These are phyloP conservation scores for Phtheirospermum japonicum DNA, from an alignment of 257 asterid genomes.

Conservation along the genomic window DNA sequence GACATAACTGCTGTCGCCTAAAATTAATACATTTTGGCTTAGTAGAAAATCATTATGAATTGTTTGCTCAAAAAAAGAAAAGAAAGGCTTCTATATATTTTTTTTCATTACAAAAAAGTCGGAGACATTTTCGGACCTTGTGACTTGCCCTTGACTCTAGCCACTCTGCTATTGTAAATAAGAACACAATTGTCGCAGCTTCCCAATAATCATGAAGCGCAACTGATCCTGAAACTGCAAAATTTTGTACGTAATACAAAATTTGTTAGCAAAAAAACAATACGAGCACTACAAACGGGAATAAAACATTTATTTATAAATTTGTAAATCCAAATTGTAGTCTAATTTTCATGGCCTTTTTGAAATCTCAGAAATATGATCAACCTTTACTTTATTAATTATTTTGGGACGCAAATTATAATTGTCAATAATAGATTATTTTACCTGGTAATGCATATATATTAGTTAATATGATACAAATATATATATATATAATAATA, in stretches of 20 bases:
- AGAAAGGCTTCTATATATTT: too few relatives aligned
- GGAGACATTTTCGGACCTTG: slow-evolving; percentile 46
- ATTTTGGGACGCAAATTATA: not conserved
- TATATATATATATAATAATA: not conserved
- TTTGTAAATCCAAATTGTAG: too few relatives aligned
- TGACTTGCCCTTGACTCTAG: slow-evolving; percentile 72
- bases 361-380: too few relatives aligned
- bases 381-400: too few relatives aligned
- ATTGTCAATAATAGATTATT: too few relatives aligned
- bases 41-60: too few relatives aligned
- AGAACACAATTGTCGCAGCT: slow-evolving; percentile 76
- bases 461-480: too few relatives aligned
- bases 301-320: too few relatives aligned
- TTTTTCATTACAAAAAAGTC: not conserved
- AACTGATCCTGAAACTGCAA: slow-evolving; percentile 67
- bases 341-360: too few relatives aligned
- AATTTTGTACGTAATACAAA: not conserved
- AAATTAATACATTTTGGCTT: not conserved
- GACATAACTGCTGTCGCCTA: slow-evolving; percentile 67
- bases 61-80: too few relatives aligned
- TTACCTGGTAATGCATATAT: not conserved
- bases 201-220: slow-evolving; percentile 74
- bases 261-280: not conserved
- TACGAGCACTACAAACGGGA: too few relatives aligned
- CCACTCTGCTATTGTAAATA: slow-evolving; percentile 75